These are phyloP conservation scores for Zygosaccharomyces pseudobailii DNA, from an alignment of 1,139 yeast species.

Conservation along the genomic window DNA sequence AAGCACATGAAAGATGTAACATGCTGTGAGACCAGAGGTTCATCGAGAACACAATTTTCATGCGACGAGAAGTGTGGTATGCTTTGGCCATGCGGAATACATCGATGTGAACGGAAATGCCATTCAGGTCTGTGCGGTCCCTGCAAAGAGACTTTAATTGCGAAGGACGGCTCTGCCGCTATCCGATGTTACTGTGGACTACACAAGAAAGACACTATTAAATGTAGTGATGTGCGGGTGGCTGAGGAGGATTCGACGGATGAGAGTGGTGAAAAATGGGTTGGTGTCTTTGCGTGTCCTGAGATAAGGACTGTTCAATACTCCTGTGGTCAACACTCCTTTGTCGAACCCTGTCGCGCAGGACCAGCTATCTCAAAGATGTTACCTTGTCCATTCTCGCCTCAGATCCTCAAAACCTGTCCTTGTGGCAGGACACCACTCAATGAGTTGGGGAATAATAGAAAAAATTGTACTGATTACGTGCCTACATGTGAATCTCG, in stretches of 20 bases:
- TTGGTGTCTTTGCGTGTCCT: slow-evolving; percentile 61
- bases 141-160: slow-evolving; percentile 44
- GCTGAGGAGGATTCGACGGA: slow-evolving; percentile 22
- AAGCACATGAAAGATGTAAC: slow-evolving; percentile 60
- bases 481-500: slow-evolving; percentile 64
- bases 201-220: slow-evolving; percentile 39
- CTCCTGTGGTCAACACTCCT: slow-evolving; percentile 66
- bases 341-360: slow-evolving; percentile 57
- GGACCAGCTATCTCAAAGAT: slow-evolving; percentile 32
- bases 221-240: slow-evolving; percentile 45
- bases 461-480: slow-evolving; percentile 66
- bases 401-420: slow-evolving; percentile 56
- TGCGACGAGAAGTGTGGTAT: slow-evolving; percentile 62
- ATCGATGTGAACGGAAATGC: slow-evolving; percentile 53
- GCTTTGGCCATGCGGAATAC: slow-evolving; percentile 65
- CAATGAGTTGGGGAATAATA: slow-evolving; percentile 37
- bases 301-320: slow-evolving; percentile 45
- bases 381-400: slow-evolving; percentile 60
- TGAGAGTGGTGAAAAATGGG: slow-evolving; percentile 40
- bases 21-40: slow-evolving; percentile 72
- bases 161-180: slow-evolving; percentile 10
- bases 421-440: slow-evolving; percentile 66
- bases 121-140: slow-evolving; percentile 80
- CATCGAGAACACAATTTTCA: slow-evolving; percentile 32
- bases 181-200: slow-evolving; percentile 72